Evolutionary conservation across 2,329 filamentous ascomycete species (phyloP).

Genomic region (Pseudopithomyces chartarum): DNA sequence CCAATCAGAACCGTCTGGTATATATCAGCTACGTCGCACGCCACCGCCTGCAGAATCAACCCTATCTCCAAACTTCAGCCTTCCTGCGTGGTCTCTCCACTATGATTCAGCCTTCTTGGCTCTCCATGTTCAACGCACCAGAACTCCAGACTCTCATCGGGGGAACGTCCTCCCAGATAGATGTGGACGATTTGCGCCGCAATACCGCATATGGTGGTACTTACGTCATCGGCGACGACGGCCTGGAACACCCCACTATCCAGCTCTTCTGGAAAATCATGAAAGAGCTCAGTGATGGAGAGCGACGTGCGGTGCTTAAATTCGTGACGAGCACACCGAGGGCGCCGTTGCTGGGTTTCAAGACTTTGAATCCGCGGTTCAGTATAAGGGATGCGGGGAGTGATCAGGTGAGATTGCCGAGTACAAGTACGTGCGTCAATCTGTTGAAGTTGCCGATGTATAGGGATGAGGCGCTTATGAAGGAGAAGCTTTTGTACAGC

Average conservation of each 20-base stretch:
- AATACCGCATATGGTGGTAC: constrained; percentile 89
- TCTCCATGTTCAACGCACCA: constrained; percentile 97
- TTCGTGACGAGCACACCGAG: constrained; percentile 94
- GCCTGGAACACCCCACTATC: constrained; percentile 82
- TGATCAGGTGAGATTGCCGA: constrained; percentile 81
- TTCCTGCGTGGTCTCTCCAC: constrained; percentile 84
- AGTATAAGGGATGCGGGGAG: constrained; percentile 83
- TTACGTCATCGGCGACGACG: constrained; percentile 88
- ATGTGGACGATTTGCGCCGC: constrained; percentile 80
- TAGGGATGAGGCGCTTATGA: constrained; percentile 65
- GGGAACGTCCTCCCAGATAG: constrained; percentile 83
- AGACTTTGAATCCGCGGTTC: constrained; percentile 81
- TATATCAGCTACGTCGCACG: constrained; percentile 92
- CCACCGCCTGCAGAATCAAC: constrained; percentile 83
- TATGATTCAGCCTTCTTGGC: constrained; percentile 90
- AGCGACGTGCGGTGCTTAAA: constrained; percentile 85
- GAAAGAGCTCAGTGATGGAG: constrained; percentile 72
- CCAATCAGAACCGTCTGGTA: constrained; percentile 88
- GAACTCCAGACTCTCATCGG: constrained; percentile 93
- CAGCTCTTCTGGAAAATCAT: constrained; percentile 92
- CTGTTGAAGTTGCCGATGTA: constrained; percentile 90
- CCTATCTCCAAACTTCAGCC: constrained; percentile 78
- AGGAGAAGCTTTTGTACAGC: constrained; percentile 85
- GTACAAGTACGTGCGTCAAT: constrained; percentile 95
- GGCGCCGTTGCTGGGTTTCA: constrained; percentile 87